Evolutionary conservation across 148 eudicot genomes (phyloP).

Genomic region (Fagopyrum tataricum): DNA sequence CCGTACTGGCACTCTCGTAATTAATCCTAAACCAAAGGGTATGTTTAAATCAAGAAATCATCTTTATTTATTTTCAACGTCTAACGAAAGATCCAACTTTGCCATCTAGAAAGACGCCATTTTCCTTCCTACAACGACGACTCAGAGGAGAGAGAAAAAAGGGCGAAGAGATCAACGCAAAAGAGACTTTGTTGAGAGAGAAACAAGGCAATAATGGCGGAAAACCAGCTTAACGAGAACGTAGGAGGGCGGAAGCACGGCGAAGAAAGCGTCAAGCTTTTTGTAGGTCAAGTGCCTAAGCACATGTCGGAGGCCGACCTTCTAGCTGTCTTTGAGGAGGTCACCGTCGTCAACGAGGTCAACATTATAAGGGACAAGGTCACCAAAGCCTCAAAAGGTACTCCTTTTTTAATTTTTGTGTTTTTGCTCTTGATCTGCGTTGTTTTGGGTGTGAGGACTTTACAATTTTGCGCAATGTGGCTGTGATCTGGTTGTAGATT

Average conservation of each 20-base stretch:
- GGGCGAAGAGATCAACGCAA: slow-evolving; percentile 6
- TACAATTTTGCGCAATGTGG: slow-evolving; percentile 13
- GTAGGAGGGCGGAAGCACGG: slow-evolving; percentile 21
- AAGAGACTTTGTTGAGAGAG: slow-evolving; percentile 13
- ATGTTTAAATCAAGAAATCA: neutral
- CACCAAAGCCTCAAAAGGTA: slow-evolving; percentile 84
- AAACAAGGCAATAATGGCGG: slow-evolving; percentile 1
- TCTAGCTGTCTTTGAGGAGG: slow-evolving; percentile 52
- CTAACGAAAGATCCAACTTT: slow-evolving; percentile 42
- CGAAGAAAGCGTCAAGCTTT: slow-evolving; percentile 89
- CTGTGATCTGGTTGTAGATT: slow-evolving; percentile 16
- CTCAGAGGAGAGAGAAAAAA: slow-evolving; percentile 23
- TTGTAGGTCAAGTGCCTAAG: slow-evolving; percentile 98
- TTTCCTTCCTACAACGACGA: slow-evolving; percentile 29
- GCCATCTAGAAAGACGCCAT: slow-evolving; percentile 38
- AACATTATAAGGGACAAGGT: slow-evolving; percentile 83
- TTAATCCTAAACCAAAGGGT: neutral
- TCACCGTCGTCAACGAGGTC: slow-evolving; percentile 73
- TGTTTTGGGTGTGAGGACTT: slow-evolving; percentile 17
- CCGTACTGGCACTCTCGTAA: slow-evolving; percentile 13
- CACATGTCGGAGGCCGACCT: slow-evolving; percentile 74
- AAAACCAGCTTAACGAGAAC: slow-evolving; percentile 4
- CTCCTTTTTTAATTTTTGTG: neutral
- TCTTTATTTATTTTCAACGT: slow-evolving; percentile 1
- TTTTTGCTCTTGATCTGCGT: slow-evolving; percentile 5